A percentile compares a stretch with the other conserved stretches of the same genome.
phyloP scores from a whole-genome alignment of 305 asterid genomes.

The Ilex paraguariensis region DNA sequence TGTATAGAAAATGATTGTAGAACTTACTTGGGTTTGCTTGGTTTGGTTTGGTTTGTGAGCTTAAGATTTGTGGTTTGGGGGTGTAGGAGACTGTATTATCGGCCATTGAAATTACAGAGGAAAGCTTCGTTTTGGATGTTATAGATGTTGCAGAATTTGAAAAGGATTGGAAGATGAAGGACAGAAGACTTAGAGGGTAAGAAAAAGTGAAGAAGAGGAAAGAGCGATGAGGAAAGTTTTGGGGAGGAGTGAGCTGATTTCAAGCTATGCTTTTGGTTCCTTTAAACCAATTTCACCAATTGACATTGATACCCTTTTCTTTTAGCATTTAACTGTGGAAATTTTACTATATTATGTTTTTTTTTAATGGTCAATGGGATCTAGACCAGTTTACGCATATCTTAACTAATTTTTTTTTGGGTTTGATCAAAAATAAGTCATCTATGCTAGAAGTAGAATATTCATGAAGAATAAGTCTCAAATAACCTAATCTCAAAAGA shows the following conservation, averaged over 20 bases:
- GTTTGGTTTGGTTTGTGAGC: constrained; percentile 16
- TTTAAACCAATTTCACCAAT: constrained; percentile 21
- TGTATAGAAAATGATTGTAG: constrained; percentile 42
- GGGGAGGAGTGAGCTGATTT: constrained; percentile 48
- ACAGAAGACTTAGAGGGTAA: constrained; percentile 43
- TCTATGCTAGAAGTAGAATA: too few species aligned
- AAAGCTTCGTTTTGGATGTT: constrained; percentile 23
- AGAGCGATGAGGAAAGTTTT: constrained; percentile 40
- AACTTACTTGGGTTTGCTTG: constrained; percentile 45
- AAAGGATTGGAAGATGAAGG: constrained; percentile 26
- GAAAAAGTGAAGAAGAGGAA: constrained; percentile 40
- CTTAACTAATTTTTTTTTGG: too few species aligned
- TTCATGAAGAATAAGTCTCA: too few species aligned
- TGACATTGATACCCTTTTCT: constrained; percentile 37
- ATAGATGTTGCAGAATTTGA: constrained; percentile 19
- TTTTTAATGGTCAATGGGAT: neutral
- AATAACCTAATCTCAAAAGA: too few species aligned
- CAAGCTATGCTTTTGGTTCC: constrained; percentile 34
- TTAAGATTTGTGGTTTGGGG: constrained; percentile 26
- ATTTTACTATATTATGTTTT: constrained; percentile 3
- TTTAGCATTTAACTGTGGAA: neutral
- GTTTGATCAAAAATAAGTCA: too few species aligned
- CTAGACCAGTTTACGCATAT: too few species aligned
- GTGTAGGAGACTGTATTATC: constrained; percentile 35
- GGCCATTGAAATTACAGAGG: constrained; percentile 49